phyloP scores from a whole-genome alignment of 2,329 filamentous ascomycete genomes.

The Alternaria conjuncta region DNA sequence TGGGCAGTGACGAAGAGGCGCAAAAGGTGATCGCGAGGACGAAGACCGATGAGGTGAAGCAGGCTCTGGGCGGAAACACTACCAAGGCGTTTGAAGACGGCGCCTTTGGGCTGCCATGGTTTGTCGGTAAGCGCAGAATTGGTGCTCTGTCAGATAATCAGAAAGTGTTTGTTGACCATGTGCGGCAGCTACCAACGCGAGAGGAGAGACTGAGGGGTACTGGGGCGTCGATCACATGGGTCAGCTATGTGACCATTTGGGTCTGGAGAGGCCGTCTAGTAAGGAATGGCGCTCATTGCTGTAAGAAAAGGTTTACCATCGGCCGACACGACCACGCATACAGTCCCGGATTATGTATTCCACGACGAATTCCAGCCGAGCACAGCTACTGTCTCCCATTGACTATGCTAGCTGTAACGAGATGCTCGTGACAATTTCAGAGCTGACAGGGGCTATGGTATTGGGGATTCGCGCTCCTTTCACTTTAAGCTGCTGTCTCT shows the following conservation, averaged over 20 bases:
- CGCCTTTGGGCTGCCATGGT: conserved; percentile 68
- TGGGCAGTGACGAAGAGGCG: conserved; percentile 56
- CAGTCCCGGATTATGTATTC: neutral
- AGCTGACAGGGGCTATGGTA: neutral
- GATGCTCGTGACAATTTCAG: neutral
- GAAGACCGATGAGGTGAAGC: conserved; percentile 54
- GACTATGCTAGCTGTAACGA: neutral
- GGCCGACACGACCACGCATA: neutral
- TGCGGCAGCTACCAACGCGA: conserved; percentile 56
- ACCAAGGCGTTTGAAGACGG: conserved; percentile 59
- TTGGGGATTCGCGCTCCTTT: neutral
- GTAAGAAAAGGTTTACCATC: conserved; percentile 18
- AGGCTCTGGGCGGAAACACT: conserved; percentile 56
- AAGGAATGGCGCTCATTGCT: conserved; percentile 50
- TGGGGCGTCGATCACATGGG: conserved; percentile 69
- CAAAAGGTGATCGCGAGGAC: conserved; percentile 50
- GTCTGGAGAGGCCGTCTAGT: conserved; percentile 52
- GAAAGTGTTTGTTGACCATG: neutral
- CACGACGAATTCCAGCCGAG: neutral
- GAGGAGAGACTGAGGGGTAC: conserved; percentile 61
- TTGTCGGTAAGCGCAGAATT: conserved; percentile 47
- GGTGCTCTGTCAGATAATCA: neutral
- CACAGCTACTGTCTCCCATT: neutral
- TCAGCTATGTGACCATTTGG: conserved; percentile 60
- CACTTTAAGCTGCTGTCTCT: neutral